phyloP scores from a whole-genome alignment of 176 grass and related monocot species.

The Thinopyrum elongatum region DNA sequence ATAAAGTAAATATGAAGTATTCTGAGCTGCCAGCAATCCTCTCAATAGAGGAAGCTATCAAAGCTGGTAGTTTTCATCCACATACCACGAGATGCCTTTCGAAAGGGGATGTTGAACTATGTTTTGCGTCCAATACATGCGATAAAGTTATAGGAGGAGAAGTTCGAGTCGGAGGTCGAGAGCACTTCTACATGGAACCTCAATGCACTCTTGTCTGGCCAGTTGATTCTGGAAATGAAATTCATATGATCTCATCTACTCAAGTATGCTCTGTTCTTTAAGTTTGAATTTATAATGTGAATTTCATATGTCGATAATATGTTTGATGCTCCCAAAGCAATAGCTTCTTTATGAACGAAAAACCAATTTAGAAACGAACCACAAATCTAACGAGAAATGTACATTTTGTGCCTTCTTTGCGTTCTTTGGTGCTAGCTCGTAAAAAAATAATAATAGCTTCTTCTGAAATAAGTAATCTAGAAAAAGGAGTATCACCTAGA shows the following conservation, averaged over 20 bases:
- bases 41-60: conserved; percentile 80
- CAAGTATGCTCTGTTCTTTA: conserved; percentile 60
- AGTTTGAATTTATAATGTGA: neutral
- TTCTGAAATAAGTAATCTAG: neutral
- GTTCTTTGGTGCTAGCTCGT: too few relatives aligned
- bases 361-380: too few relatives aligned
- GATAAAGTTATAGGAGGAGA: conserved; percentile 70
- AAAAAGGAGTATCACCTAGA: neutral
- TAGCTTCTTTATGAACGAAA: neutral
- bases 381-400: too few relatives aligned
- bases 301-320: neutral
- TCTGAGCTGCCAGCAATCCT: conserved; percentile 78
- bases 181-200: conserved; percentile 98
- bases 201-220: conserved; percentile 82
- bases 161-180: conserved; percentile 83
- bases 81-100: conserved; percentile 64
- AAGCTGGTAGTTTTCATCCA: conserved; percentile 70
- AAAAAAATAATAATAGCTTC: too few relatives aligned
- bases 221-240: conserved; percentile 92
- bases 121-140: conserved; percentile 57
- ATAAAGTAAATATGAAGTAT: conserved; percentile 77
- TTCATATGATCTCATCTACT: conserved; percentile 98
- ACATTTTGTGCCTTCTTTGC: too few relatives aligned
- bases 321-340: neutral
- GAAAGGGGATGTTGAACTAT: conserved; percentile 77